Evolutionary conservation across 1,139 yeast species (phyloP), one percentile per base, ranked within the genome.

Genomic region (Candida sanyaensis): DNA sequence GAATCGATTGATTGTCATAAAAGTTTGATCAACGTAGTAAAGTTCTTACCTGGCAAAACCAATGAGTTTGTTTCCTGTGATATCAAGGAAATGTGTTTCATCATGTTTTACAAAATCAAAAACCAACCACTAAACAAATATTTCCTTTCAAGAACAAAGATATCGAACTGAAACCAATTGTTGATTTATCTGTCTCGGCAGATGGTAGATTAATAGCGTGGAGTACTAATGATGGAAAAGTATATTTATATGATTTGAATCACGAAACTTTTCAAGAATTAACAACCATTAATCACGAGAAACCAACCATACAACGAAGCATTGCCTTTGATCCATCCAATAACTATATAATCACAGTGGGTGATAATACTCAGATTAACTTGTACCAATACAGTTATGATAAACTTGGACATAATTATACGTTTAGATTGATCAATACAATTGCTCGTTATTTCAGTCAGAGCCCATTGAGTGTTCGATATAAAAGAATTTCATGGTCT

Each of bases 401-500:
- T 4, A 44, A 39, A 11, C 65, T 62, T 41, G 40, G 55, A 6
- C 51, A 57, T 26, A 51, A 49, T 1, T 76, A 75, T 55, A 72
- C 66, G 43, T 73, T 75, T 59, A 62, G 73, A 41, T 61, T 71
- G 37, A 58, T 66, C 17, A 69, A 62, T 55, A 74, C 66, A 53
- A 64, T 71, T 45, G 69, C 72, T 7, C 69, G 66, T 50, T 64
- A 80, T 41, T 68, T 80, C 53, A 72, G 71, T 50, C 75, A 74
- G 50, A 64, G 69, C 32, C 68, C 75, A 28, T 57, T 73, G 34
- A 75, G 69, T 48, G 71, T 73, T 28, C 67, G 73, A 34, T 75
- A 79, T 49, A 72, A 74, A 46, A 65, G 83, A 43, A 66, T 80
- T 5, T 73, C 81, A 10, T 80, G 84, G 82, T 76, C 84, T 0